phyloP scores from a whole-genome alignment of 2,329 filamentous ascomycete species.

The Macrophomina pseudophaseolina region DNA sequence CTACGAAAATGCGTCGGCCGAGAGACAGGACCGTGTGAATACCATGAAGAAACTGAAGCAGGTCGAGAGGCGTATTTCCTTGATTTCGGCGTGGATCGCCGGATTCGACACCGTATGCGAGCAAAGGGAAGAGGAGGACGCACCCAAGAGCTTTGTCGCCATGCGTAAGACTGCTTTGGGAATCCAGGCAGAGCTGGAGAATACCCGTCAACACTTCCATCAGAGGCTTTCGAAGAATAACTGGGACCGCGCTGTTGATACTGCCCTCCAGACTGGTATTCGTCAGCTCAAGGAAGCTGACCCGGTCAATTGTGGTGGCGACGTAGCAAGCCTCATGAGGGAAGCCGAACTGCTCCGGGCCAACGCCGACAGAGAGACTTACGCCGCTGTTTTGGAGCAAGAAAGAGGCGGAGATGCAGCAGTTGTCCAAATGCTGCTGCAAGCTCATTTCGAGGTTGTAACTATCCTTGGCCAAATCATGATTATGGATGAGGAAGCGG shows the following conservation, averaged over 20 bases:
- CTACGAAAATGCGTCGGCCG: constrained; percentile 77
- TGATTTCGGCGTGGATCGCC: constrained; percentile 90
- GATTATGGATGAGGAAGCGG: constrained; percentile 81
- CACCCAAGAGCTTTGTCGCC: constrained; percentile 68
- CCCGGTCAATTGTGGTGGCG: constrained; percentile 65
- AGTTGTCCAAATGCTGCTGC: constrained; percentile 80
- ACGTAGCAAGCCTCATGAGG: constrained; percentile 73
- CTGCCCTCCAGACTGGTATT: constrained; percentile 83
- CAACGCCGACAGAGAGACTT: constrained; percentile 79
- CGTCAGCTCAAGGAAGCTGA: constrained; percentile 77
- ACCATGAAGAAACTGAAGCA: constrained; percentile 83
- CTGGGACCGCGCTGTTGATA: constrained; percentile 88
- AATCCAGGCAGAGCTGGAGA: constrained; percentile 85
- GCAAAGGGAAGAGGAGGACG: constrained; percentile 68
- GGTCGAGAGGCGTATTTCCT: constrained; percentile 81
- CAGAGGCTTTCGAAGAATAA: constrained; percentile 78
- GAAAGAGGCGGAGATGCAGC: constrained; percentile 80
- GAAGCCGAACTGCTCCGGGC: constrained; percentile 87
- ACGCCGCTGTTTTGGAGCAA: constrained; percentile 78
- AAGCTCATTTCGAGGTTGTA: constrained; percentile 91
- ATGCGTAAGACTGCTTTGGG: constrained; percentile 90
- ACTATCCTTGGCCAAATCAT: constrained; percentile 81
- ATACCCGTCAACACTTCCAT: constrained; percentile 87
- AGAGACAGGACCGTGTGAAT: constrained; percentile 78
- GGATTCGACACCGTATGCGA: constrained; percentile 87